Evolutionary conservation across 192 early-diverging fungal genomes (phyloP).

Genomic region (Backusella tarrabulga): DNA sequence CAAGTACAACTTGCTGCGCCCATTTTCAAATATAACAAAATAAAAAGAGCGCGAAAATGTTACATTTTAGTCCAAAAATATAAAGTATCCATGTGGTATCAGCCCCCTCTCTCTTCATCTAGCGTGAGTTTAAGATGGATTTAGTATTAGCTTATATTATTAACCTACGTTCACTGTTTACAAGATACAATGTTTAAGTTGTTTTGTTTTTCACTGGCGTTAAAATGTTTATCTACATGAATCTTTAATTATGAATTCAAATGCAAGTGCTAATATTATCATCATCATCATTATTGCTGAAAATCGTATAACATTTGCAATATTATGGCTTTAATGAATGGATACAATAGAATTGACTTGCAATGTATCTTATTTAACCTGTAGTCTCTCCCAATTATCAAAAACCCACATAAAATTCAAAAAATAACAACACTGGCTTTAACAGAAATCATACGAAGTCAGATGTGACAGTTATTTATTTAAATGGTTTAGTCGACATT

Average conservation of each 20-base stretch:
- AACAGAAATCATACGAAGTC: not conserved
- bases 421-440: not conserved
- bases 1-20: not conserved
- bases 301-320: not conserved
- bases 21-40: not conserved
- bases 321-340: not conserved
- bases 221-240: not conserved
- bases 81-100: not conserved
- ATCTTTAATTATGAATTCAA: too few species aligned
- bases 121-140: not conserved
- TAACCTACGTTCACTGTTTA: not conserved
- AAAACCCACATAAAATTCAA: not conserved
- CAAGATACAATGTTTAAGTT: not conserved
- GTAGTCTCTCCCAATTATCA: not conserved
- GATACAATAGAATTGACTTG: not conserved
- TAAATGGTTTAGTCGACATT: not conserved
- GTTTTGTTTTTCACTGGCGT: not conserved
- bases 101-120: not conserved
- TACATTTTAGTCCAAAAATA: conserved; percentile 7
- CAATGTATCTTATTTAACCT: not conserved
- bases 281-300: not conserved
- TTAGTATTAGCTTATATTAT: not conserved
- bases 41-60: conserved; percentile 10
- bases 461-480: not conserved
- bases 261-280: not conserved